phyloP scores from a whole-genome alignment of 2,329 filamentous ascomycete genomes.

The Trichothecium roseum region DNA sequence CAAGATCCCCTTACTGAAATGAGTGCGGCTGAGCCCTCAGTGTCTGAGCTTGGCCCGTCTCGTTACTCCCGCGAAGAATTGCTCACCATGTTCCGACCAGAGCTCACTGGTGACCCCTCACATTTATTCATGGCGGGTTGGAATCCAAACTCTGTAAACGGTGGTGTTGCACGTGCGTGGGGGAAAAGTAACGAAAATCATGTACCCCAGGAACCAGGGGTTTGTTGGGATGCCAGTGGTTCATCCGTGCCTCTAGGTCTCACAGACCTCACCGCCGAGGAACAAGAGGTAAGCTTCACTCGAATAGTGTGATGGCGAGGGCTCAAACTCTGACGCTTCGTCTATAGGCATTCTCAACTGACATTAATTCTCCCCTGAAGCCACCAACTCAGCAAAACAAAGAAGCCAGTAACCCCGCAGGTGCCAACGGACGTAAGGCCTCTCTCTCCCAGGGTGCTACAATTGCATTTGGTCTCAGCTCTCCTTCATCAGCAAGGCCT shows the following conservation, averaged over 20 bases:
- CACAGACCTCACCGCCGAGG: slow-evolving; percentile 54
- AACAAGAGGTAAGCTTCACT: slow-evolving; percentile 42
- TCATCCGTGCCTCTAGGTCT: slow-evolving; percentile 61
- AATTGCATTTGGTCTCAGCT: slow-evolving; percentile 58
- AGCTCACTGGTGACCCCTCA: slow-evolving; percentile 41
- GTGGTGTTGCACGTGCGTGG: slow-evolving; percentile 55
- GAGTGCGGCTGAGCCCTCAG: slow-evolving; percentile 19
- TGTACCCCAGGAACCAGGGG: slow-evolving; percentile 68
- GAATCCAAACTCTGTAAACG: slow-evolving; percentile 66
- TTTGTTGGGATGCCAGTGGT: slow-evolving; percentile 78
- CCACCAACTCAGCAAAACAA: slow-evolving; percentile 63
- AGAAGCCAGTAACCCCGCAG: slow-evolving; percentile 39
- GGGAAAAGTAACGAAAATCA: slow-evolving; percentile 68
- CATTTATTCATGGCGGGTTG: slow-evolving; percentile 65
- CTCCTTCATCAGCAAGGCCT: slow-evolving; percentile 63
- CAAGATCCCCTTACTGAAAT: slow-evolving; percentile 25
- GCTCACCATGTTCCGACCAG: slow-evolving; percentile 56
- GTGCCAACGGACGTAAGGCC: slow-evolving; percentile 64
- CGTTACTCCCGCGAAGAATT: slow-evolving; percentile 75
- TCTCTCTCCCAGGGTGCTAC: slow-evolving; percentile 66
- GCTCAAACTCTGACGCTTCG: slow-evolving; percentile 1
- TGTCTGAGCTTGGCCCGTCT: slow-evolving; percentile 26
- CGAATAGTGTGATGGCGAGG: slow-evolving; percentile 1
- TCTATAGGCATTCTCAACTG: slow-evolving; percentile 62
- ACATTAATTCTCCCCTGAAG: slow-evolving; percentile 92